A percentile compares a stretch with the other conserved stretches of the same genome.
Evolutionary conservation across 192 early-diverging fungal species (phyloP).

Genomic region (Rhizophagus sp.): DNA sequence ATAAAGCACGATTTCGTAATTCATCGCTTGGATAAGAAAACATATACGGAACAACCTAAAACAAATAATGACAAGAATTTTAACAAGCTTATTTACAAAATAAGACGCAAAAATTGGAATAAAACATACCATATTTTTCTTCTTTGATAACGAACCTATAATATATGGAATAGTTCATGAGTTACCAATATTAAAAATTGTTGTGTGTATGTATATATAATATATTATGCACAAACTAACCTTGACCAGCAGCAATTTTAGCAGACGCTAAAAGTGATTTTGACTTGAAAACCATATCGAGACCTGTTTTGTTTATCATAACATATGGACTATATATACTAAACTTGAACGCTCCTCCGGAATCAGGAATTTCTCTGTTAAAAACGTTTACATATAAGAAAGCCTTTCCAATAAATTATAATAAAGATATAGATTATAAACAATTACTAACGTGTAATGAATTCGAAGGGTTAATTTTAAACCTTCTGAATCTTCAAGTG

Average conservation of each 20-base stretch:
- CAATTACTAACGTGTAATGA: conserved; percentile 49
- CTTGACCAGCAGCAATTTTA: conserved; percentile 72
- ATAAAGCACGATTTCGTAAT: conserved; percentile 76
- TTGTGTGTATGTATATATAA: too few relatives aligned
- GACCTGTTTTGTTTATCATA: conserved; percentile 89
- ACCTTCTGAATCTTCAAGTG: conserved; percentile 65
- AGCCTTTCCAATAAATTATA: not conserved
- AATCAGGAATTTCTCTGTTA: conserved; percentile 58
- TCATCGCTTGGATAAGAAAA: conserved; percentile 92
- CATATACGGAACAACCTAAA: conserved; percentile 75
- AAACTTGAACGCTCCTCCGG: conserved; percentile 76
- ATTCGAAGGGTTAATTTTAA: conserved; percentile 66
- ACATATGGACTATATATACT: conserved; percentile 94
- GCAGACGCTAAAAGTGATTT: conserved; percentile 79
- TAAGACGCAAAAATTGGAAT: not conserved
- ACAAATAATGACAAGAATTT: not conserved
- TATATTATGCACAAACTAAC: conserved; percentile 7
- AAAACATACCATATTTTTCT: not conserved
- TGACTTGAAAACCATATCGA: conserved; percentile 74
- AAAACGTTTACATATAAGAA: not conserved
- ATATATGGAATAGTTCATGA: not conserved
- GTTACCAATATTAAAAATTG: not conserved
- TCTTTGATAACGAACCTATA: not conserved
- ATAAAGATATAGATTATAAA: not conserved
- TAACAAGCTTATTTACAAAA: not conserved